phyloP scores from a whole-genome alignment of 1,139 yeast species.

The Suhomyces taliae region DNA sequence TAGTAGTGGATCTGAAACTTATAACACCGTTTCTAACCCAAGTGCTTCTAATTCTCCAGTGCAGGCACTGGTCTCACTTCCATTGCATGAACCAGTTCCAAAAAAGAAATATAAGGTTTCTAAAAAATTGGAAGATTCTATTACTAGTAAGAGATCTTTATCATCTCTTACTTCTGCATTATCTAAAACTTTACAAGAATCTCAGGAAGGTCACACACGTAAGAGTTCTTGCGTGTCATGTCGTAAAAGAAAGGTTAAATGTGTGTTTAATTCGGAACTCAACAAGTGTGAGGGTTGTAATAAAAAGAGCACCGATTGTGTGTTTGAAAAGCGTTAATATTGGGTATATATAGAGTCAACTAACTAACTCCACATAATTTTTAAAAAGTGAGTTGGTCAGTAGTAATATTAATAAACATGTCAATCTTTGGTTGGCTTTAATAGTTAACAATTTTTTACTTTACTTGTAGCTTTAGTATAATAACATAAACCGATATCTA shows the following conservation, averaged over 20 bases:
- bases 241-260: conserved; percentile 40
- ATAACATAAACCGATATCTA: too few relatives aligned
- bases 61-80: conserved; percentile 8
- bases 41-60: conserved; percentile 6
- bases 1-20: not conserved
- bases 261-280: conserved; percentile 30
- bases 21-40: not conserved
- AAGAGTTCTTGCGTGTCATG: conserved; percentile 39
- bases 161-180: conserved; percentile 13
- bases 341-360: not conserved
- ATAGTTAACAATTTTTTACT: too few relatives aligned
- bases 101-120: conserved; percentile 7
- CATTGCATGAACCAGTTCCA: conserved; percentile 6
- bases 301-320: conserved; percentile 37
- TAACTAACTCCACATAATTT: too few relatives aligned
- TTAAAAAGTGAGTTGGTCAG: not conserved
- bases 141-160: conserved; percentile 7
- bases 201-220: conserved; percentile 18
- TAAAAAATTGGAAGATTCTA: conserved; percentile 9
- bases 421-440: too few relatives aligned
- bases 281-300: conserved; percentile 39
- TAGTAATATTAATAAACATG: not conserved
- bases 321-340: conserved; percentile 22
- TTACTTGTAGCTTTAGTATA: too few relatives aligned
- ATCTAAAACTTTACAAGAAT: conserved; percentile 11